Conservation (phyloP, 2,329 filamentous ascomycete species). For the Aspergillus hiratsukae region DNA sequence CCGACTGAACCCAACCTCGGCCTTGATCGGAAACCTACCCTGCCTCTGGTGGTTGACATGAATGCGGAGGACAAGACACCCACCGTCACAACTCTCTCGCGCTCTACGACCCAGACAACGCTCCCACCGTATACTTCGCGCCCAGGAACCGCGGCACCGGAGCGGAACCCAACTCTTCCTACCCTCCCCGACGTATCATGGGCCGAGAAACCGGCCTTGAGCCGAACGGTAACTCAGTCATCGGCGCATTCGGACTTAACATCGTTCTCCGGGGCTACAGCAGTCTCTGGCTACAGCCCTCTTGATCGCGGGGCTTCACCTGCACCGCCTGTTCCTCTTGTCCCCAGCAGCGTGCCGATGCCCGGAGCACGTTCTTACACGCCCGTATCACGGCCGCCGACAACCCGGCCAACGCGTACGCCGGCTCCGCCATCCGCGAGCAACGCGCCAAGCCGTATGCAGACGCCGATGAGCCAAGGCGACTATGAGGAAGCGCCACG, state of each 20-base stretch:
- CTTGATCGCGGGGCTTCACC: conserved; percentile 27
- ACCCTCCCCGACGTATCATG: conserved; percentile 39
- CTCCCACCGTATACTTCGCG: conserved; percentile 61
- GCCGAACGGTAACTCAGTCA: conserved; percentile 43
- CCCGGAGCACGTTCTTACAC: conserved; percentile 23
- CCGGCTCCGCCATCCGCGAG: conserved; percentile 22
- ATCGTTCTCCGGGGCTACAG: conserved; percentile 39
- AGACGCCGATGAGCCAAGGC: conserved; percentile 7
- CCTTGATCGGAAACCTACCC: conserved; percentile 46
- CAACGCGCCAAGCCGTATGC: conserved; percentile 17
- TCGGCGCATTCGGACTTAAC: conserved; percentile 50
- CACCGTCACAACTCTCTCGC: conserved; percentile 25
- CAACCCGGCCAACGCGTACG: conserved; percentile 21
- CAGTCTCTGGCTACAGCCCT: conserved; percentile 31
- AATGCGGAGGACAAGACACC: conserved; percentile 38
- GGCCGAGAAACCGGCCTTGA: conserved; percentile 36
- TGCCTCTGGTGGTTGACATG: conserved; percentile 56
- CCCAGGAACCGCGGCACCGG: conserved; percentile 48
- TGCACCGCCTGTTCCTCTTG: conserved; percentile 28
- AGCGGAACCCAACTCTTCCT: conserved; percentile 15
- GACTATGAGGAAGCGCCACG: conserved; percentile 1
- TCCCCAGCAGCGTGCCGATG: conserved; percentile 23
- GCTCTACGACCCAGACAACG: conserved; percentile 55
- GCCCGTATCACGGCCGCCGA: conserved; percentile 18
- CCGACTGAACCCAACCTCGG: conserved; percentile 35